Evolutionary conservation across 345 rosid species (phyloP), one percentile per base, ranked within the genome.

Genomic region (Cardamine chenopodiifolia): DNA sequence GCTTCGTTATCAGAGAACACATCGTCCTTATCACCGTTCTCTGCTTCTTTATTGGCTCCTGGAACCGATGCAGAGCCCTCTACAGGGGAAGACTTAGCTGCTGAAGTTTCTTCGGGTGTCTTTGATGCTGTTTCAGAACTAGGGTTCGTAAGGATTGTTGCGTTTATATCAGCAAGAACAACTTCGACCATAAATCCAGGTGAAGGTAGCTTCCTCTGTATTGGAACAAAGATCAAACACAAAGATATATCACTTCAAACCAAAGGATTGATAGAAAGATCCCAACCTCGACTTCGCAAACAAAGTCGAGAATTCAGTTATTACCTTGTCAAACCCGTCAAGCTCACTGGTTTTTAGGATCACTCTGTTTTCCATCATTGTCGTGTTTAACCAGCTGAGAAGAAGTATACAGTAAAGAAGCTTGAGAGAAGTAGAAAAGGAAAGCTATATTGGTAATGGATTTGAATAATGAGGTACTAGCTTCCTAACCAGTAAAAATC

Each of bases 161-260:
- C 71, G 60, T 74, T 72, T 18, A 68, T 76, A 79, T 87, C 92
- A 47, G 81, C 83, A 47, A 87, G 83, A 49, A 87, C 95, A 32
- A 91, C 88, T 82, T 91, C 97, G 7, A 89, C 88, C 80, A 89
- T 90, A 66, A 91, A 91, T 44, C 94, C 95, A 5, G 97, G 92
- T 2, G 95, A 91, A 18, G 95, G 92, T 79, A 89, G 82, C 79
- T 91, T 91, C 79, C 97, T 85, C 97, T 91, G 89, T 76, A 80
- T 55, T 52, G 18, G 20, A 61, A 50, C 45, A 60, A 60, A 61
- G 28, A 18, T 17, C 58, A 78, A 72, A 58, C 70, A 72, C 48
- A 61, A 42, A 28, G 6, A 20, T 39, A 35, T 23, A 78, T 57
- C 63, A 66, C 26, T 52, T 18, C 55, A 44, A 62, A 37, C 45